Base-by-base conservation (phyloP, 345 rosid species). In the Aurinia saxatilis region DNA sequence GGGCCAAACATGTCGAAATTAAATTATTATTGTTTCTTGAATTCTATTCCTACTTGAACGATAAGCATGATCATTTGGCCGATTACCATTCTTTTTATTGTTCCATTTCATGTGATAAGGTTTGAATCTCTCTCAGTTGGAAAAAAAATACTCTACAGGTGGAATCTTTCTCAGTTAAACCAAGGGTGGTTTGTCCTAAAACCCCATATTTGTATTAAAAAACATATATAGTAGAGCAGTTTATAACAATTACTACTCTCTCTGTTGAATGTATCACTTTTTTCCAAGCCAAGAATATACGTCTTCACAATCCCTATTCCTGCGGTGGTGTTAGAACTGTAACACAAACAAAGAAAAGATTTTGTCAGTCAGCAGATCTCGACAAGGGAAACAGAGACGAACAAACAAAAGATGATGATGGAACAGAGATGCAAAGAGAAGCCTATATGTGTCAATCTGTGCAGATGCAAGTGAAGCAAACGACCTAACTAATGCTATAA, bases 311-410 rank as follows among this genome's bases (percentile, higher is more conserved):
- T 19, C 50, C 44, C 71, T 67, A 57, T 57, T 57, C 65, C 58
- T 67, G 58, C 23, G 50, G 71, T 36, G 71, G 71, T 67, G 71
- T 67, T 49, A 67, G 29, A 39, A 67, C 71, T 67, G 71, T 39
- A 48, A 40, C 40, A 37, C 44, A 50, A 49, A 33, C 58, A 30
- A 13, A 38, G 14, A 0, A 36, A 25, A 25, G 17, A 14, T 57
- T 45, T 66, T 18, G 18, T 66, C 50, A 56, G 21, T 37, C 55
- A 42, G 21, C 34, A 10, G 54, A 23, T 41, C 4, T 40, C n/a
- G n/a, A n/a, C n/a, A n/a, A n/a, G n/a, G n/a, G n/a, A n/a, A n/a
- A n/a, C n/a, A n/a, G n/a, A n/a, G n/a, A n/a, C n/a, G n/a, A n/a
- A n/a, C n/a, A n/a, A 7, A 51, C 11, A 10, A 23, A 39, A 23